Base-by-base conservation (phyloP, 139 green algal genomes). In the Ostreobium quekettii region DNA sequence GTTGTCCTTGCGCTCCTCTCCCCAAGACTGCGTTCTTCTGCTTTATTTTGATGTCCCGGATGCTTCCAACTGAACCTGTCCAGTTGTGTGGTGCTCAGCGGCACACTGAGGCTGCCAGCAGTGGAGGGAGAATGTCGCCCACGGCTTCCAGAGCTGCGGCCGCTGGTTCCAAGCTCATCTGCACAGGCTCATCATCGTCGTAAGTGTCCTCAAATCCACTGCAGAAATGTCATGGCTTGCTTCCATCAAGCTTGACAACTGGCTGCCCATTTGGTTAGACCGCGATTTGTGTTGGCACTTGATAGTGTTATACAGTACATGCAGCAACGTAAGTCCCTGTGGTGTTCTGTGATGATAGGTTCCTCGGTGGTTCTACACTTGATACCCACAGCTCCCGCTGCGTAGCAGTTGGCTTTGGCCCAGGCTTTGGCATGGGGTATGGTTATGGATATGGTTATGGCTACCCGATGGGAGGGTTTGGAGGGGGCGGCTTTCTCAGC, bases 51-150 rank as follows among this genome's bases (percentile, higher is more conserved):
- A n/a, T n/a, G n/a, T n/a, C n/a, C n/a, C n/a, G n/a, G n/a, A n/a
- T n/a, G n/a, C n/a, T n/a, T n/a, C n/a, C n/a, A n/a, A n/a, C n/a
- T n/a, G n/a, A n/a, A n/a, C n/a, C n/a, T n/a, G n/a, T n/a, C n/a
- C n/a, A n/a, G n/a, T n/a, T n/a, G n/a, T n/a, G n/a, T n/a, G n/a
- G n/a, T n/a, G n/a, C n/a, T n/a, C n/a, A n/a, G n/a, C n/a, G n/a
- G n/a, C n/a, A n/a, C n/a, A n/a, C 59, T 47, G 7, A 47, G 59
- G 59, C 59, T n/a, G 59, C 30, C 6, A 66, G 59, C 32, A 66
- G 30, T 47, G 59, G 59, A 28, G 59, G 59, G 11, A 7, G 59
- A 42, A 66, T 66, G 59, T 47, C 32, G 5, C 24, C 4, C 7
- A n/a, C 28, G 7, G 28, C 28, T 39, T 42, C 28, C 15, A 6